phyloP scores from a whole-genome alignment of 2,329 filamentous ascomycete genomes.

The Fusarium illudens region DNA sequence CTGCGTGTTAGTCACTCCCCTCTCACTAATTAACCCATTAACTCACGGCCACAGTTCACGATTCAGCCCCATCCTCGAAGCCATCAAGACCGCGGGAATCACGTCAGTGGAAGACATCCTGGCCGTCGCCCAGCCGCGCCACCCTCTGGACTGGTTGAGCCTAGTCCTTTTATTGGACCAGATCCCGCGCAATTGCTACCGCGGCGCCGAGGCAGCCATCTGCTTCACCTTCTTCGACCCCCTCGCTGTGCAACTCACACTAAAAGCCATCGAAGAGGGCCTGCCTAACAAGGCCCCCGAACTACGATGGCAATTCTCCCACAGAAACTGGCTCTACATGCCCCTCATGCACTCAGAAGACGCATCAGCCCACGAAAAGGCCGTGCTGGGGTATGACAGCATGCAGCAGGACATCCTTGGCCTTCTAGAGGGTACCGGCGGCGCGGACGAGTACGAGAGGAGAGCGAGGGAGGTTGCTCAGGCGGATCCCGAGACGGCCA shows the following conservation, averaged over 20 bases:
- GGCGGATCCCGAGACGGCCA: conserved; percentile 39
- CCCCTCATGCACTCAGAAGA: conserved; percentile 69
- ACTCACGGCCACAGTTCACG: conserved; percentile 34
- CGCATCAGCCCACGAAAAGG: conserved; percentile 53
- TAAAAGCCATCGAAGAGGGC: conserved; percentile 46
- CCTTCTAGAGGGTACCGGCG: conserved; percentile 39
- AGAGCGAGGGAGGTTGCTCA: conserved; percentile 42
- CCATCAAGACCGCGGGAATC: conserved; percentile 41
- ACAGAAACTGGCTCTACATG: conserved; percentile 66
- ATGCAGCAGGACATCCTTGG: conserved; percentile 47
- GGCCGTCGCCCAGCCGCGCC: conserved; percentile 35
- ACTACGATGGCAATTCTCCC: conserved; percentile 48
- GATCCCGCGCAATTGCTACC: conserved; percentile 68
- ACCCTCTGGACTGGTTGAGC: conserved; percentile 54
- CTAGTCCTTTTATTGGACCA: conserved; percentile 69
- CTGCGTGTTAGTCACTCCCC: conserved; percentile 44
- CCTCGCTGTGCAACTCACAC: conserved; percentile 57
- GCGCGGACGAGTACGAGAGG: conserved; percentile 37
- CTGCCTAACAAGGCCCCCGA: conserved; percentile 41
- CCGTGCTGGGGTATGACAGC: conserved; percentile 44
- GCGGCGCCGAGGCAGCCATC: conserved; percentile 53
- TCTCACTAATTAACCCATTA: neutral
- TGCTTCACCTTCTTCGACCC: conserved; percentile 66
- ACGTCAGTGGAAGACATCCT: conserved; percentile 45
- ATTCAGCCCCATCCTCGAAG: conserved; percentile 47